Evolutionary conservation across 164 flowering plant genomes (phyloP), one percentile per base, ranked within the genome.

Genomic region (Brasenia schreberi): DNA sequence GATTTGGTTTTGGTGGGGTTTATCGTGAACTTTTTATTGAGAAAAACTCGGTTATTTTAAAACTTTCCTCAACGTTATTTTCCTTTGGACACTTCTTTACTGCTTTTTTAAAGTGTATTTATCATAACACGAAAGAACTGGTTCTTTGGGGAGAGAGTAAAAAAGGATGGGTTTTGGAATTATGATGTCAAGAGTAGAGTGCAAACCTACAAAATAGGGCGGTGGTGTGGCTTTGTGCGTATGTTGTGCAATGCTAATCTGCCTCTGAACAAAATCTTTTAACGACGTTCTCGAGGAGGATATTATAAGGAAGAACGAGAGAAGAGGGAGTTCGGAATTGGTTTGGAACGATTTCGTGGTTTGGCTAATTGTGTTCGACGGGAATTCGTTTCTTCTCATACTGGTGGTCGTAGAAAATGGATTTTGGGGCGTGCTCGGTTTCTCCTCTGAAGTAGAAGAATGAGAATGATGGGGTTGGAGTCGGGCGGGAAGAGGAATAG

Each of bases 401-500:
- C 16, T 49, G 56, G 2, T 49, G 3, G 56, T 4, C 4, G 56
- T 14, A 49, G 56, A 49, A 49, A 49, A 14, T 49, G 56, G 16
- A 16, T 49, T 9, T 49, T 49, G 56, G 56, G 56, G 56, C 16
- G 56, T 49, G 56, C 16, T 9, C 9, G 56, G 4, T 49, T 49
- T 4, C 56, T 49, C 56, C 56, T 49, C 12, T 49, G 12, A 49
- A 49, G 17, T 39, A 7, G 64, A 68, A 49, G 67, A 64, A 61
- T 63, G 67, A 65, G 27, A 66, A 80, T 85, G 86, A 80, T 81
- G 85, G 81, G 84, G 5, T 66, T 81, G 27, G 91, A 89, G 64
- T 66, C 83, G 43, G 80, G 70, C 73, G 89, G 77, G 9, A 93
- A 93, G 71, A 75, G 98, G 64, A 72, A 77, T 66, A 84, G 97